Conservation (phyloP, 148 eudicot genomes). For the Persicaria tinctoria region DNA sequence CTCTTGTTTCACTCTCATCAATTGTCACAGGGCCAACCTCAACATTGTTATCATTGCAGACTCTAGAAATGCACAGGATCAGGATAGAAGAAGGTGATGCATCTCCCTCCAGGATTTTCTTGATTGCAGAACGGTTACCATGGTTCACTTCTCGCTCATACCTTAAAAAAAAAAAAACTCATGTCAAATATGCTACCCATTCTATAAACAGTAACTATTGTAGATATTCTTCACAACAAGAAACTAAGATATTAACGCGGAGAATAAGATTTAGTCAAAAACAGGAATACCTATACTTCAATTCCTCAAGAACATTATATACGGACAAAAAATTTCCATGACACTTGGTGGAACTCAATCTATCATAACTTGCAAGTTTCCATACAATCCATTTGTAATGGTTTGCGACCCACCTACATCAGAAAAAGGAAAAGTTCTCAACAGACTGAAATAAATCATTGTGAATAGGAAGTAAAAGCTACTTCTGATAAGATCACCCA, state of each 20-base stretch:
- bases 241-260: constrained; percentile 11
- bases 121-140: constrained; percentile 83
- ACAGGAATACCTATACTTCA: constrained; percentile 57
- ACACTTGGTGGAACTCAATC: constrained; percentile 48
- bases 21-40: constrained; percentile 18
- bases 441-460: no score
- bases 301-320: constrained; percentile 71
- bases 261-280: constrained; percentile 4
- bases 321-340: constrained; percentile 45
- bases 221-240: not conserved
- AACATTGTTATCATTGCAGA: constrained; percentile 21
- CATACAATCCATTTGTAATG: constrained; percentile 97
- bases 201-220: not conserved
- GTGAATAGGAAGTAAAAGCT: not conserved
- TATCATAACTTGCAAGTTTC: constrained; percentile 90
- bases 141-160: constrained; percentile 94
- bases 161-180: constrained; percentile 30
- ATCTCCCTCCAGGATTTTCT: constrained; percentile 87
- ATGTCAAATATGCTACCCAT: not conserved
- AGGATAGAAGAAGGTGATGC: constrained; percentile 68
- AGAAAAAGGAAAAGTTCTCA: constrained; percentile 5
- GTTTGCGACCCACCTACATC: constrained; percentile 82
- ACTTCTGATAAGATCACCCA: not conserved
- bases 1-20: constrained; percentile 22
- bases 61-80: constrained; percentile 72